These are phyloP conservation scores for Xanthoceras sorbifolium DNA, from an alignment of 345 rosid species.

Conservation along the genomic window DNA sequence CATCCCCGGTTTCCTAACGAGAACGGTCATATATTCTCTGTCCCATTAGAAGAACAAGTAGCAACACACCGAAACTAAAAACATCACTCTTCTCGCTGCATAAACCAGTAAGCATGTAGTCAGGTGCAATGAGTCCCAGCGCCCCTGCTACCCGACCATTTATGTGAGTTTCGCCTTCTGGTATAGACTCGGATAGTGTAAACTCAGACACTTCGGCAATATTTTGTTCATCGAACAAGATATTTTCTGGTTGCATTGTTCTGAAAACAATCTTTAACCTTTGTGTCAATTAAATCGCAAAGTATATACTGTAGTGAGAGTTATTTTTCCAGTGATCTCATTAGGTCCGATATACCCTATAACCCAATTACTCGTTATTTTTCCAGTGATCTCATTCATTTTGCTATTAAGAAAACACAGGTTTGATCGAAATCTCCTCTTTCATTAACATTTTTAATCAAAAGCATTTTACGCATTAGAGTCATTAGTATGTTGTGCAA, in stretches of 20 bases:
- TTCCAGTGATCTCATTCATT: too few relatives aligned
- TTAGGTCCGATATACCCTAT: too few relatives aligned
- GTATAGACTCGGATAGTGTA: conserved; percentile 9
- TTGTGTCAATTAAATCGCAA: too few relatives aligned
- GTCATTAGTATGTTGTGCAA: too few relatives aligned
- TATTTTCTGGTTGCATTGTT: neutral
- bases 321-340: too few relatives aligned
- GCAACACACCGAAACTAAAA: neutral
- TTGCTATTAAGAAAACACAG: too few relatives aligned
- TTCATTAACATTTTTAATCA: too few relatives aligned
- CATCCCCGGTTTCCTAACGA: neutral
- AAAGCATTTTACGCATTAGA: too few relatives aligned
- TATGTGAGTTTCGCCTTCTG: conserved; percentile 23
- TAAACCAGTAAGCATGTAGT: neutral
- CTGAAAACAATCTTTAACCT: conserved; percentile 21
- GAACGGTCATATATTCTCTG: rapidly evolving
- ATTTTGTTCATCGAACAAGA: conserved; percentile 9
- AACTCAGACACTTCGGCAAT: conserved; percentile 24
- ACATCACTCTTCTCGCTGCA: conserved; percentile 33
- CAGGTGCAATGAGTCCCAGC: neutral
- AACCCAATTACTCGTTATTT: too few relatives aligned
- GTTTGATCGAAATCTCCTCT: too few relatives aligned
- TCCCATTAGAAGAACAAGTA: neutral
- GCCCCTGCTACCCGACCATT: neutral
- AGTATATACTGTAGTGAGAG: too few relatives aligned